Evolutionary conservation across 352 stramenopile genomes (phyloP).

Genomic region (Halophytophthora polymorphica): DNA sequence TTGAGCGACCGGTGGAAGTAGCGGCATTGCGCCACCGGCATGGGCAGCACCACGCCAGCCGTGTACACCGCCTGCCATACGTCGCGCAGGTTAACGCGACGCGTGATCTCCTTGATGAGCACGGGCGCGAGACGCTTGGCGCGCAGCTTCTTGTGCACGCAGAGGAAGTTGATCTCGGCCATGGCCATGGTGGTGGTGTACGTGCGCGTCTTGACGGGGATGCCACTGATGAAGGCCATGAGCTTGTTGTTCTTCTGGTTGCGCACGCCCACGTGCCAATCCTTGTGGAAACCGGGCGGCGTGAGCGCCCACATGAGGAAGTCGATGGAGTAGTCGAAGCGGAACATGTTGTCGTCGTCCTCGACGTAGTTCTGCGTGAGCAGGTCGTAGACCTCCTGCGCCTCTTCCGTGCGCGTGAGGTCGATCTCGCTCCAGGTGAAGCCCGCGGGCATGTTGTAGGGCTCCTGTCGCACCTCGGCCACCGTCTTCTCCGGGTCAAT

Average conservation of each 20-base stretch:
- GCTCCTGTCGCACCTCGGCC: slow-evolving; percentile 89
- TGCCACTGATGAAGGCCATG: slow-evolving; percentile 97
- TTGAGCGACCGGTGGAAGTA: slow-evolving; percentile 99
- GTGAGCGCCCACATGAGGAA: slow-evolving; percentile 93
- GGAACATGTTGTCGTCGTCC: slow-evolving; percentile 98
- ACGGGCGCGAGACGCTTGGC: slow-evolving; percentile 96
- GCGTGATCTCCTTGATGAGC: slow-evolving; percentile 99
- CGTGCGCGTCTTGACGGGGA: slow-evolving; percentile 89
- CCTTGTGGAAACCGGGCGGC: slow-evolving; percentile 89
- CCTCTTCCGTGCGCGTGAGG: slow-evolving; percentile 74
- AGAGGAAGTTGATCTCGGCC: slow-evolving; percentile 99
- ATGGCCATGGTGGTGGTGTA: slow-evolving; percentile 60
- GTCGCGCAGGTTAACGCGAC: slow-evolving; percentile 94
- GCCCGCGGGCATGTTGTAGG: slow-evolving; percentile 96
- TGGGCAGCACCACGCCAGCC: slow-evolving; percentile 96
- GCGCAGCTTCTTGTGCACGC: slow-evolving; percentile 98
- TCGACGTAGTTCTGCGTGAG: slow-evolving; percentile 99
- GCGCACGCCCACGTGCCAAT: slow-evolving; percentile 96
- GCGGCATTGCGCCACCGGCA: slow-evolving; percentile 91
- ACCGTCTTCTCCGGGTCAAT: slow-evolving; percentile 93
- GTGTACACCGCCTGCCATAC: slow-evolving; percentile 99
- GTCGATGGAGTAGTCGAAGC: slow-evolving; percentile 90
- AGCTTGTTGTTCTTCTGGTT: slow-evolving; percentile 92
- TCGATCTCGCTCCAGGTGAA: slow-evolving; percentile 95
- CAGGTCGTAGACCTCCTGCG: slow-evolving; percentile 95